Evolutionary conservation across 768 basidiomycete species (phyloP).

Genomic region (Tylopilus subfusipes): DNA sequence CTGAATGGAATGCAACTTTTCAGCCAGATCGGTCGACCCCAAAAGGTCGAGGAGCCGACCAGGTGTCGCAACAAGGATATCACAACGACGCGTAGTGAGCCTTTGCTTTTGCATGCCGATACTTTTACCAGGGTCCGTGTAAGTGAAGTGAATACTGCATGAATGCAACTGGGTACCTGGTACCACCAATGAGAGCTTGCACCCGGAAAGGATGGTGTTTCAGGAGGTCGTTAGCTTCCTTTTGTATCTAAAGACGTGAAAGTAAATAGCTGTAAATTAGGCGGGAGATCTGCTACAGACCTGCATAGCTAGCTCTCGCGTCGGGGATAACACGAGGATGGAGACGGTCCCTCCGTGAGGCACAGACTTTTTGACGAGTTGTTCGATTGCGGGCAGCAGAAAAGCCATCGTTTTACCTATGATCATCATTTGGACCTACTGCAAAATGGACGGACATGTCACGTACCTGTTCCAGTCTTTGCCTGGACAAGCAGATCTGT

Average conservation of each 20-base stretch:
- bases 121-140: constrained; percentile 10
- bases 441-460: background rate
- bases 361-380: constrained; percentile 46
- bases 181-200: constrained; percentile 54
- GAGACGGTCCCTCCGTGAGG: constrained; percentile 37
- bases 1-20: constrained; percentile 37
- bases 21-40: constrained; percentile 39
- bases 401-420: constrained; percentile 71
- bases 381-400: constrained; percentile 71
- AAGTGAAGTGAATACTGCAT: background rate
- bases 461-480: constrained; percentile 59
- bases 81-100: constrained; percentile 30
- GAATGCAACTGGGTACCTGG: constrained; percentile 33
- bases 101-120: constrained; percentile 26
- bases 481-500: constrained; percentile 49
- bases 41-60: constrained; percentile 73
- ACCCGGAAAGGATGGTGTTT: constrained; percentile 41
- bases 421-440: background rate
- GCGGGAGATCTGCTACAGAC: constrained; percentile 37
- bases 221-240: constrained; percentile 53
- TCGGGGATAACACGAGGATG: constrained; percentile 67
- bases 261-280: background rate
- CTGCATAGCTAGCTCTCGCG: constrained; percentile 71
- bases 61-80: constrained; percentile 72
- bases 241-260: constrained; percentile 49